These are phyloP conservation scores for Syzygium syzygioides DNA, from an alignment of 441 rosid genomes.

Conservation along the genomic window DNA sequence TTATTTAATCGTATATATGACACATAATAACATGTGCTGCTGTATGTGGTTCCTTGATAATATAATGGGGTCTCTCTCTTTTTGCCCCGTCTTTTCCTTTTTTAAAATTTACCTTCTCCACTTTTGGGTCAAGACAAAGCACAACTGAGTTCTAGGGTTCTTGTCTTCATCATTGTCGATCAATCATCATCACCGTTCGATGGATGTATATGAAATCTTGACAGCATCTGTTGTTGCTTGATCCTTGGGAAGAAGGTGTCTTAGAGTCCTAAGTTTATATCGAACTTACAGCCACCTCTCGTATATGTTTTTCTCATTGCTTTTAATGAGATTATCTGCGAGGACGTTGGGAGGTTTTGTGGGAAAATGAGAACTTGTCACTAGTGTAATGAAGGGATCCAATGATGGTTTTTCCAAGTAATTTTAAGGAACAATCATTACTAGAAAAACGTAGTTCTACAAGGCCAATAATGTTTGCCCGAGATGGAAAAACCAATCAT, in stretches of 20 bases:
- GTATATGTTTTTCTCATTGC: background rate
- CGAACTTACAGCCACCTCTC: background rate
- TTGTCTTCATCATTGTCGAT: background rate
- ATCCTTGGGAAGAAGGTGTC: background rate
- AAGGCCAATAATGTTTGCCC: constrained; percentile 12
- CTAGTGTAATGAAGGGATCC: background rate
- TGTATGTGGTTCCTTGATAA: background rate
- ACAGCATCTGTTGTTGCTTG: background rate
- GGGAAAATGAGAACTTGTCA: background rate
- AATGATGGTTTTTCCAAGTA: background rate
- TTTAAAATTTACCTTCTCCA: background rate
- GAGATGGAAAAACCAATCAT: constrained; percentile 4
- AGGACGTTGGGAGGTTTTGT: background rate
- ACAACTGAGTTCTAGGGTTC: background rate
- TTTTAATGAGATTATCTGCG: background rate
- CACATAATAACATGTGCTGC: background rate
- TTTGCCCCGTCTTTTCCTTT: background rate
- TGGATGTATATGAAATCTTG: background rate
- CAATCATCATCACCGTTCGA: background rate
- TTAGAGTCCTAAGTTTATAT: background rate
- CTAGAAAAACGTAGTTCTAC: background rate
- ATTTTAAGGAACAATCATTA: background rate
- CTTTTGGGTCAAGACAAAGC: background rate
- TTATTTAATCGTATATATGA: background rate
- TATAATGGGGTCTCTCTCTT: background rate